Percentiles rank a stretch among this genome's conserved stretches.
phyloP scores from a whole-genome alignment of 2,329 filamentous ascomycete genomes.

The Scytalidium sp. region DNA sequence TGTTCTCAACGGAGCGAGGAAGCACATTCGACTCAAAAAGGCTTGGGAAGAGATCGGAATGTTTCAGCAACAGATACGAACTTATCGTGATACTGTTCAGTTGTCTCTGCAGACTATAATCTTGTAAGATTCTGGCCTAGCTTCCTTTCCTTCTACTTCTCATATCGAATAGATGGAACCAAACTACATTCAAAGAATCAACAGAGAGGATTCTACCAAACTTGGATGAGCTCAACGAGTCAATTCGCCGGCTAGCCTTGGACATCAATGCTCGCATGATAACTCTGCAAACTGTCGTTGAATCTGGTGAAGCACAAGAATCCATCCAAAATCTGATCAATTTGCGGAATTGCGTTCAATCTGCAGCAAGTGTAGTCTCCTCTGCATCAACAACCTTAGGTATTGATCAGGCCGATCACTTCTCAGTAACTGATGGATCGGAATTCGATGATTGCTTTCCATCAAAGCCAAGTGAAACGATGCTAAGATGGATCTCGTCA shows the following conservation, averaged over 20 bases:
- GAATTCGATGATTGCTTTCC: slow-evolving; percentile 13
- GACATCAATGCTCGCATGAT: slow-evolving; percentile 9
- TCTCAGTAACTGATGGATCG: slow-evolving; percentile 3
- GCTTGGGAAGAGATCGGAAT: slow-evolving; percentile 11
- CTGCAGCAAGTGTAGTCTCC: slow-evolving; percentile 10
- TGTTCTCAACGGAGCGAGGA: slow-evolving; percentile 51
- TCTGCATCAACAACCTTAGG: slow-evolving; percentile 8
- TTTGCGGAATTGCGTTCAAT: slow-evolving; percentile 10
- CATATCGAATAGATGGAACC: slow-evolving; percentile 10
- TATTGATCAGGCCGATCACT: neutral
- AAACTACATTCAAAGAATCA: slow-evolving; percentile 10
- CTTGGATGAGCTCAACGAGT: slow-evolving; percentile 10
- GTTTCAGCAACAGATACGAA: slow-evolving; percentile 12
- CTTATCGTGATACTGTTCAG: slow-evolving; percentile 13
- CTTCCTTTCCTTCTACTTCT: neutral
- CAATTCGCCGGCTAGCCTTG: slow-evolving; percentile 10
- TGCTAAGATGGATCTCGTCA: slow-evolving; percentile 12
- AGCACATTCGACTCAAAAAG: slow-evolving; percentile 9
- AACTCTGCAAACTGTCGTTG: slow-evolving; percentile 4
- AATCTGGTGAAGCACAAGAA: slow-evolving; percentile 2
- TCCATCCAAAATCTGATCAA: slow-evolving; percentile 5
- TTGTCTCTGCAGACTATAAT: slow-evolving; percentile 14
- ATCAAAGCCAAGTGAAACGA: slow-evolving; percentile 7
- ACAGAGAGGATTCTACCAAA: slow-evolving; percentile 13
- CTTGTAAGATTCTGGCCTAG: slow-evolving; percentile 4